Evolutionary conservation across 2,329 filamentous ascomycete genomes (phyloP).

Genomic region (Penicillium sp.): DNA sequence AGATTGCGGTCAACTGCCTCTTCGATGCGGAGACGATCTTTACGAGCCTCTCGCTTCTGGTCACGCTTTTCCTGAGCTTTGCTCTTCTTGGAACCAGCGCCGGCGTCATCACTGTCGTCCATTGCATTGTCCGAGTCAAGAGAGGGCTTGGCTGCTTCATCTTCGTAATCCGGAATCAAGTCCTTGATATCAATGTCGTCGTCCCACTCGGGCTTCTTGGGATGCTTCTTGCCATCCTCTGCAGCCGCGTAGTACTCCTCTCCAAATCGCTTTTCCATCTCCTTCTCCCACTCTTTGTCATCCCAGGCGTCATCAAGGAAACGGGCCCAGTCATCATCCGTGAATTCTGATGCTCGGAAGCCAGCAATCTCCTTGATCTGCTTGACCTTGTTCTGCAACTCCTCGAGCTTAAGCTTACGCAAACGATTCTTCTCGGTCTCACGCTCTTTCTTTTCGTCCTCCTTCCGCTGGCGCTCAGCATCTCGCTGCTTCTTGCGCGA

Average conservation of each 20-base stretch:
- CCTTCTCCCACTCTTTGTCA: conserved; percentile 81
- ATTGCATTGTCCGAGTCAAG: conserved; percentile 58
- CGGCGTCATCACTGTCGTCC: conserved; percentile 38
- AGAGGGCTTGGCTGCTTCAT: conserved; percentile 60
- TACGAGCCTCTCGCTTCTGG: conserved; percentile 69
- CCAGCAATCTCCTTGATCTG: conserved; percentile 90
- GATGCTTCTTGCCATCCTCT: conserved; percentile 52
- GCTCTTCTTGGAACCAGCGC: conserved; percentile 48
- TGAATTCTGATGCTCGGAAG: conserved; percentile 61
- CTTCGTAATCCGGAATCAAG: conserved; percentile 80
- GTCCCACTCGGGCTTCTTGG: conserved; percentile 87
- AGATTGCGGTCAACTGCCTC: conserved; percentile 79
- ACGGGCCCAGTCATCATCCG: conserved; percentile 77
- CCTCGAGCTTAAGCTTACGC: conserved; percentile 83
- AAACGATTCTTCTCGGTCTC: conserved; percentile 79
- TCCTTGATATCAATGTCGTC: conserved; percentile 98
- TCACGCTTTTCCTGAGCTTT: conserved; percentile 52
- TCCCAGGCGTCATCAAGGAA: conserved; percentile 88
- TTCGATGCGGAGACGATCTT: conserved; percentile 80
- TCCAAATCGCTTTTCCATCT: conserved; percentile 85
- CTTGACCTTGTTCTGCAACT: conserved; percentile 79
- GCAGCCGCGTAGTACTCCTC: conserved; percentile 81
- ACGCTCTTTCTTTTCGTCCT: conserved; percentile 70
- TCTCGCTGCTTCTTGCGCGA: conserved; percentile 76
- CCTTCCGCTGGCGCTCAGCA: conserved; percentile 70